phyloP scores from a whole-genome alignment of 2,329 filamentous ascomycete species.

The Fonsecaea pugnacius region DNA sequence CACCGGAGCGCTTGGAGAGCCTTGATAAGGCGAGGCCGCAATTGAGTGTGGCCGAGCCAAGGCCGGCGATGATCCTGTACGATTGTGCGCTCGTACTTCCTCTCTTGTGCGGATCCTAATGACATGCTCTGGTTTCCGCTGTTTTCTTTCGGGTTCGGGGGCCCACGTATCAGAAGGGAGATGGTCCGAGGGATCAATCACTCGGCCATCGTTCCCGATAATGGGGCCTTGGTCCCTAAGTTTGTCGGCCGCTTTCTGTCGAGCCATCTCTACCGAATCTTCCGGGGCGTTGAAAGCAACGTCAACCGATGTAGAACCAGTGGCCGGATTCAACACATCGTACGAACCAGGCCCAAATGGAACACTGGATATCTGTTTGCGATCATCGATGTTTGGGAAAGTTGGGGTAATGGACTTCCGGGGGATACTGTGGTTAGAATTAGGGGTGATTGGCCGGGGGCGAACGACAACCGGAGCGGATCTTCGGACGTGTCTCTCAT shows the following conservation, averaged over 20 bases:
- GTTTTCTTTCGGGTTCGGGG: constrained; percentile 66
- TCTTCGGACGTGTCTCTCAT: constrained; percentile 31
- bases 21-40: constrained; percentile 39
- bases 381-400: constrained; percentile 50
- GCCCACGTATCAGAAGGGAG: constrained; percentile 69
- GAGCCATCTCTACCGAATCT: constrained; percentile 46
- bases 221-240: constrained; percentile 59
- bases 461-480: constrained; percentile 45
- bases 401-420: constrained; percentile 66
- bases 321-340: constrained; percentile 60
- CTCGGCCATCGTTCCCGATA: constrained; percentile 65
- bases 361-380: constrained; percentile 47
- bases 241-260: constrained; percentile 45
- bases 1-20: constrained; percentile 37
- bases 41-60: constrained; percentile 38
- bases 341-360: constrained; percentile 68
- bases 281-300: constrained; percentile 47
- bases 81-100: constrained; percentile 32
- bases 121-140: constrained; percentile 53
- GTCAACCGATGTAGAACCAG: constrained; percentile 42
- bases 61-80: constrained; percentile 33
- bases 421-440: constrained; percentile 42
- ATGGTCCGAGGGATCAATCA: constrained; percentile 70
- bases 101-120: constrained; percentile 50
- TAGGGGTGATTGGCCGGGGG: constrained; percentile 51